A percentile compares a stretch with the other conserved stretches of the same genome.
Evolutionary conservation across 441 rosid genomes (phyloP).

Genomic region (Omphalea diandra): DNA sequence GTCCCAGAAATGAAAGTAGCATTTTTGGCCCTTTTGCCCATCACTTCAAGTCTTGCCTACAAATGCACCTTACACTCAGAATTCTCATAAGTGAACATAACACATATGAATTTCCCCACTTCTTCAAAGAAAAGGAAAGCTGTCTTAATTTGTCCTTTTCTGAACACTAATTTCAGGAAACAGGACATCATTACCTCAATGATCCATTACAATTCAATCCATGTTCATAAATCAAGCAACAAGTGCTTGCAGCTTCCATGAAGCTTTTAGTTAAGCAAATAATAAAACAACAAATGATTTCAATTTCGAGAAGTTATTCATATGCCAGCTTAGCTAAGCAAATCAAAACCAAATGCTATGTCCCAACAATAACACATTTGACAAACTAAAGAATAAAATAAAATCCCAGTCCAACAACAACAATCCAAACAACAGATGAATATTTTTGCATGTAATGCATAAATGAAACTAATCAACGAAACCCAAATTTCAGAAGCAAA

Average conservation of each 20-base stretch:
- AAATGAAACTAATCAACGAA: neutral
- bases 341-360: neutral
- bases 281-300: neutral
- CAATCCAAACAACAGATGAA: neutral
- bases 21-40: slow-evolving; percentile 95
- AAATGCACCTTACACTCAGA: slow-evolving; percentile 19
- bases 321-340: neutral
- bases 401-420: neutral
- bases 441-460: too few species aligned
- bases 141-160: neutral
- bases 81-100: neutral
- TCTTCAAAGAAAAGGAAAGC: neutral
- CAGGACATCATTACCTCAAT: neutral
- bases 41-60: slow-evolving; percentile 91
- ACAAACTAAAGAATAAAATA: neutral
- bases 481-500: neutral
- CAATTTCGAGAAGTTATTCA: neutral
- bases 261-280: neutral
- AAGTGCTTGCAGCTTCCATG: neutral
- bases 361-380: neutral
- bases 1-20: slow-evolving; percentile 84
- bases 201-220: neutral
- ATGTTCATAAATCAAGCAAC: neutral
- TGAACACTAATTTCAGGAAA: neutral
- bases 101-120: too few species aligned